Base-by-base conservation (phyloP, 2,329 filamentous ascomycete genomes). In the Diaporthe nobilis region DNA sequence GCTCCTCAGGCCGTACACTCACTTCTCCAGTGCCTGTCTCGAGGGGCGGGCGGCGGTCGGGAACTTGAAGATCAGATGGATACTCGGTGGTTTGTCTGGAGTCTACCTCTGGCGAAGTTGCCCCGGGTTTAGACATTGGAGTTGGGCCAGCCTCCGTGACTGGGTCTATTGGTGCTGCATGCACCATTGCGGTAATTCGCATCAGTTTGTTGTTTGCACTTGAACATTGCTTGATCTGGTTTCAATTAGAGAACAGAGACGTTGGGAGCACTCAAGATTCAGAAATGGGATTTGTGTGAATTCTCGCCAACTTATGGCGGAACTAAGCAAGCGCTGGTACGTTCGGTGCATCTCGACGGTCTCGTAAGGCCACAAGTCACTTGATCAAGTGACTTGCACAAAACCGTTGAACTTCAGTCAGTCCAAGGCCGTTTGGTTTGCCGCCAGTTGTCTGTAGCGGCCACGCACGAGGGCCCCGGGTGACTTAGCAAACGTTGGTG, bases 291-390 rank as follows among this genome's bases (percentile, higher is more conserved):
- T 55, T 55, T 55, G 34, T 55, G 31, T 20, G 34, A 53, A 39
- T 12, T 51, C 5, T 37, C 22, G 34, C 9, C n/a, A 42, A 9
- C 22, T 17, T 22, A 28, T 28, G n/a, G 49, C 34, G 15, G n/a
- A 25, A 70, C 65, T 42, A 55, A 70, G n/a, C 22, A 65, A n/a
- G 42, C 37, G 47, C 47, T 42, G 47, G 47, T n/a, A 39, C n/a
- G 42, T 55, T 13, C 22, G n/a, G 22, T n/a, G 2, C 49, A 17
- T 15, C 63, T 39, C 13, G 28, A 68, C 47, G 47, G 65, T 49
- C 65, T 25, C 12, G 22, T 15, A 22, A 63, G 65, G 34, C 22
- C 49, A 42, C 49, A 22, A 28, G n/a, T 55, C 65, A 70, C 20
- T 55, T 10, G 37, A 42, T 10, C 7, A 12, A 8, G 65, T 68